Conservation (phyloP, 192 early-diverging fungal genomes). For the Gamsiella multidivaricata region DNA sequence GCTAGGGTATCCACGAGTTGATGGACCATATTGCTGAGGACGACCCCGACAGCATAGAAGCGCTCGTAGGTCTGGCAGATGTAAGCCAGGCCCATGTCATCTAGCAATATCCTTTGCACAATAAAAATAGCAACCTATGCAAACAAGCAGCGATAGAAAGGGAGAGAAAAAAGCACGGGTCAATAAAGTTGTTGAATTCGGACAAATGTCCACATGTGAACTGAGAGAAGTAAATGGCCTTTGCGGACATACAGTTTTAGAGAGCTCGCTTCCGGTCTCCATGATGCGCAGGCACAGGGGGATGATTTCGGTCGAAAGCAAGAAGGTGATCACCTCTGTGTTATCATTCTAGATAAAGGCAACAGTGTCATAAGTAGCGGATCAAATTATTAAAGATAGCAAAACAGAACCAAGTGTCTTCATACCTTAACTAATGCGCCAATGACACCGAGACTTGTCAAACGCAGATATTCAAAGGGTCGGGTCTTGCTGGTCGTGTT, state of each 20-base stretch:
- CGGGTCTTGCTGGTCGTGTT: conserved; percentile 95
- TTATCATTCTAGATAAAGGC: conserved; percentile 80
- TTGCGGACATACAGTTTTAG: conserved; percentile 88
- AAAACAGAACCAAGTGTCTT: too few species aligned
- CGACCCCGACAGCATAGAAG: conserved; percentile 95
- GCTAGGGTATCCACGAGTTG: conserved; percentile 90
- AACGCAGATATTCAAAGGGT: conserved; percentile 94
- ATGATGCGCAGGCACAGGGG: conserved; percentile 98
- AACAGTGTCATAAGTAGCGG: not conserved
- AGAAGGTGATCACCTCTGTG: conserved; percentile 94
- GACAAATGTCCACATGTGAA: too few species aligned
- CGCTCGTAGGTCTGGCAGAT: conserved; percentile 93
- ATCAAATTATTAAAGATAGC: too few species aligned
- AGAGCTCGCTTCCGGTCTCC: conserved; percentile 96
- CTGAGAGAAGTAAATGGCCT: too few species aligned
- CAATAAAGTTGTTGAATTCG: too few species aligned
- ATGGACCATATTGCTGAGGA: conserved; percentile 92
- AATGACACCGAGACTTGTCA: conserved; percentile 95
- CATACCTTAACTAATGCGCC: conserved; percentile 95
- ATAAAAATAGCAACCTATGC: conserved; percentile 94
- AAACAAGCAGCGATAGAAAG: not conserved
- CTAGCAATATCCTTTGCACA: conserved; percentile 95
- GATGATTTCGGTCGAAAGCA: conserved; percentile 96
- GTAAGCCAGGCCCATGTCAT: conserved; percentile 91
- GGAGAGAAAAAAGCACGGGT: too few species aligned